Evolutionary conservation across 164 flowering plant species (phyloP), one percentile per base, ranked within the genome.

Genomic region (Litsea cubeba): DNA sequence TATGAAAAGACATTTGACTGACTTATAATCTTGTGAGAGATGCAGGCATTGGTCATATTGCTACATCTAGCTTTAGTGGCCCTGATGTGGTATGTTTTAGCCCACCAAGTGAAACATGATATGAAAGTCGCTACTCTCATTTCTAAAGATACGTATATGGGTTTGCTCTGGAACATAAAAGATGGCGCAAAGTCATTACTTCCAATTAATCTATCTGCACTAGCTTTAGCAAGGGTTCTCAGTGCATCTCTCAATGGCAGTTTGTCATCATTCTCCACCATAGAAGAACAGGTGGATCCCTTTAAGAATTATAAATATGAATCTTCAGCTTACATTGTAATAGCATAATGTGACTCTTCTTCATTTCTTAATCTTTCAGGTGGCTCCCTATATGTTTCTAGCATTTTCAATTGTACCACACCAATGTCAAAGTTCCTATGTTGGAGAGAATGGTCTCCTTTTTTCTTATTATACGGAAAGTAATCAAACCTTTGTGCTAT

Each of bases 391-490:
- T 20, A 30, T 93, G 76, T 89, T 83, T 79, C 78, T 78, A 70
- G 80, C 82, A 65, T 71, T 85, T 3, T 72, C 72, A 7, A 68
- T 72, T 7, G 63, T 81, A 63, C 85, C 90, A 32, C 1, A 78
- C 57, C 0, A 87, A 20, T 76, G 88, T 2, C 85, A 91, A 54
- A 76, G 88, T 63, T 83, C 92, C 25, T 91, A 81, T 50, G 78
- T 88, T 58, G 87, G 85, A 46, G 23, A 72, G 7, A 85, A 85
- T 63, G 90, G 94, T 22, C 71, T 84, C 1, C 75, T 86, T 62
- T 85, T 87, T 71, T 81, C 90, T 0, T 89, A 86, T 72, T 82
- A 80, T 72, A 73, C 2, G 0, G 72, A 84, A 2, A 78, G 69
- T 1, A 75, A 85, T 58, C 78, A 79, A 70, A 83, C 72, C 32